Conservation (phyloP, 495 filamentous ascomycete genomes). For the Parathielavia appendiculata region DNA sequence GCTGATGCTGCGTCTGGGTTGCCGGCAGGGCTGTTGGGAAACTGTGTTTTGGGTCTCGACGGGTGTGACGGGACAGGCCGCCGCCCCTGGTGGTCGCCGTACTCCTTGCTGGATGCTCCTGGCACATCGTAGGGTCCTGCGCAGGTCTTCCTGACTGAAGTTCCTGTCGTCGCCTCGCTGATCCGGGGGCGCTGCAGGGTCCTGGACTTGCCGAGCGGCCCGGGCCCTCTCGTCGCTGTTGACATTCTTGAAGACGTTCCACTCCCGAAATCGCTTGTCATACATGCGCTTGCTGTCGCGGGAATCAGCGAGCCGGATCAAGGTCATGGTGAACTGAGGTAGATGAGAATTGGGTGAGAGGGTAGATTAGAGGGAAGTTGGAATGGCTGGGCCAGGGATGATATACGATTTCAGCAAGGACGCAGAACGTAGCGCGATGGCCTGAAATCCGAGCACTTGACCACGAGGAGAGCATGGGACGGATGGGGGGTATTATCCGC, state of each 20-base stretch:
- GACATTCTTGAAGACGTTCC: slow-evolving; percentile 35
- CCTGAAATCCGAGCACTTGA: too few species aligned
- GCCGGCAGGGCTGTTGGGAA: neutral
- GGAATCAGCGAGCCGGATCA: slow-evolving; percentile 27
- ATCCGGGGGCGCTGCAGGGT: slow-evolving; percentile 10
- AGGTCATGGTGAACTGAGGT: slow-evolving; percentile 18
- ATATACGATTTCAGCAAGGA: too few species aligned
- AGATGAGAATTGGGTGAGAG: neutral
- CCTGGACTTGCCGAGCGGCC: slow-evolving; percentile 13
- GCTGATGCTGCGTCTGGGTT: slow-evolving; percentile 18
- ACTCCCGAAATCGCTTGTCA: slow-evolving; percentile 34
- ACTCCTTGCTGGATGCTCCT: slow-evolving; percentile 21
- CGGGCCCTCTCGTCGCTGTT: slow-evolving; percentile 27
- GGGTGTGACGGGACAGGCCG: neutral
- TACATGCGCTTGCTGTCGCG: slow-evolving; percentile 35
- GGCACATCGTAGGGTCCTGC: slow-evolving; percentile 21
- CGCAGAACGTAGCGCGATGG: too few species aligned
- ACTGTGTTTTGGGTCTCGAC: neutral
- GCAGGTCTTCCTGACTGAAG: slow-evolving; percentile 27
- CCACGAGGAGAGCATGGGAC: neutral
- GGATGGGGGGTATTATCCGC: neutral
- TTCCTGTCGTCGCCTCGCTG: slow-evolving; percentile 10
- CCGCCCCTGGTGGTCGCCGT: slow-evolving; percentile 3
- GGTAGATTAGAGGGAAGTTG: neutral
- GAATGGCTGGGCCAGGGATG: neutral